A percentile compares a stretch with the other conserved stretches of the same genome.
These are phyloP conservation scores for Phyllosticta ampelicida DNA, from an alignment of 2,329 filamentous ascomycete species.

Conservation along the genomic window DNA sequence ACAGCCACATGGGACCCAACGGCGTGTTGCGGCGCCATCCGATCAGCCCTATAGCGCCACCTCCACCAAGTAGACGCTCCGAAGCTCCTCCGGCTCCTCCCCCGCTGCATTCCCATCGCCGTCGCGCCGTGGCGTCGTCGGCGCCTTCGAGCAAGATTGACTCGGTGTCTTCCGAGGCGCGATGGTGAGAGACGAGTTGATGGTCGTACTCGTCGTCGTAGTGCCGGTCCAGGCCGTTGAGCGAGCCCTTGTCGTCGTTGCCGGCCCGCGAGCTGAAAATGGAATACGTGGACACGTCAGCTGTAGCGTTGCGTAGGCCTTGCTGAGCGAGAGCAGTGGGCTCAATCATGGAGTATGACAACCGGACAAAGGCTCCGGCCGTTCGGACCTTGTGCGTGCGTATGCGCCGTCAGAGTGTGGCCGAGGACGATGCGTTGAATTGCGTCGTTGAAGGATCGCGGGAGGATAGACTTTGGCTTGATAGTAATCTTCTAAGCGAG, in stretches of 20 bases:
- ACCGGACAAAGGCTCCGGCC: neutral
- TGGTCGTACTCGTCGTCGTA: constrained; percentile 1
- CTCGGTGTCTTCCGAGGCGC: constrained; percentile 5
- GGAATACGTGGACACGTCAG: neutral
- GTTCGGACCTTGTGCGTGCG: neutral
- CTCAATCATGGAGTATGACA: neutral
- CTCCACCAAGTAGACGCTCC: neutral
- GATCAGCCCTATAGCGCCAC: neutral
- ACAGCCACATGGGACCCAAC: constrained; percentile 8
- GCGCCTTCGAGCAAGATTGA: neutral
- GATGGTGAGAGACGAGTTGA: neutral
- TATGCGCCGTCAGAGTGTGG: neutral
- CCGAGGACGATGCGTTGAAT: neutral
- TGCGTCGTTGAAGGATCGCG: neutral
- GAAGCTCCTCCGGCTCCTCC: neutral
- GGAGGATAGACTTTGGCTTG: neutral
- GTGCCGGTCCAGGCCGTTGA: constrained; percentile 1
- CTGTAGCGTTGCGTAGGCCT: neutral
- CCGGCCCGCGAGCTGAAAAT: neutral
- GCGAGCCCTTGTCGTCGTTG: neutral
- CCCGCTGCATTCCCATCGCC: neutral
- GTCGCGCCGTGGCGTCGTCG: neutral
- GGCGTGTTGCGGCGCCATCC: neutral
- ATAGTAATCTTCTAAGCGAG: neutral
- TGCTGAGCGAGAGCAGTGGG: neutral